These are phyloP conservation scores for Parathielavia hyrcaniae DNA, from an alignment of 495 filamentous ascomycete species.

Conservation along the genomic window DNA sequence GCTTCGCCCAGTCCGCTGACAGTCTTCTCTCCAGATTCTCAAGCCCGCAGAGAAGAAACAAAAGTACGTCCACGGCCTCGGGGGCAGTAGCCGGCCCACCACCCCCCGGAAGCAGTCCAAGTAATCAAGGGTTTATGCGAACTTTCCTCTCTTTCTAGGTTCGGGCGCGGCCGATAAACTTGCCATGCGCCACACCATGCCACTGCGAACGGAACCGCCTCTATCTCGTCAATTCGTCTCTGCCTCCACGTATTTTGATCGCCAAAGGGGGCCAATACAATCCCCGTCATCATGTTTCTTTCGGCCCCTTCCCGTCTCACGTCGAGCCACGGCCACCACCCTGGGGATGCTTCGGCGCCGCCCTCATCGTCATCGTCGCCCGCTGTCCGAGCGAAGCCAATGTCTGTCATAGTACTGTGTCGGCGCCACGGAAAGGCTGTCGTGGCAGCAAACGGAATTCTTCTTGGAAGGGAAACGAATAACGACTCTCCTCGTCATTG, in stretches of 20 bases:
- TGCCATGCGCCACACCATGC: constrained; percentile 18
- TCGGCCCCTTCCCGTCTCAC: constrained; percentile 21
- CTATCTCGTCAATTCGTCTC: constrained; percentile 21
- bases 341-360: constrained; percentile 11
- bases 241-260: constrained; percentile 25
- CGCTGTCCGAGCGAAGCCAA: constrained; percentile 21
- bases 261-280: constrained; percentile 11
- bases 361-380: constrained; percentile 13
- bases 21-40: constrained; percentile 63
- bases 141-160: constrained; percentile 82
- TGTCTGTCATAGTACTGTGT: constrained; percentile 28
- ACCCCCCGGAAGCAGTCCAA: constrained; percentile 91
- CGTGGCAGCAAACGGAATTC: constrained; percentile 15
- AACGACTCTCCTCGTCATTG: constrained; percentile 32
- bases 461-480: constrained; percentile 30
- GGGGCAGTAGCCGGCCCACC: constrained; percentile 68
- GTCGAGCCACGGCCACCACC: constrained; percentile 14
- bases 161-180: constrained; percentile 78
- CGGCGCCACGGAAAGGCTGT: constrained; percentile 16
- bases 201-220: constrained; percentile 18
- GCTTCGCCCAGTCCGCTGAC: constrained; percentile 13
- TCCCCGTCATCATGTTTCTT: constrained; percentile 19
- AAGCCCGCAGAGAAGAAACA: constrained; percentile 99
- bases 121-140: constrained; percentile 66
- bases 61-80: constrained; percentile 97